A percentile compares a stretch with the other conserved stretches of the same genome.
Evolutionary conservation across 352 stramenopile species (phyloP).

Genomic region (Pythium sp.): DNA sequence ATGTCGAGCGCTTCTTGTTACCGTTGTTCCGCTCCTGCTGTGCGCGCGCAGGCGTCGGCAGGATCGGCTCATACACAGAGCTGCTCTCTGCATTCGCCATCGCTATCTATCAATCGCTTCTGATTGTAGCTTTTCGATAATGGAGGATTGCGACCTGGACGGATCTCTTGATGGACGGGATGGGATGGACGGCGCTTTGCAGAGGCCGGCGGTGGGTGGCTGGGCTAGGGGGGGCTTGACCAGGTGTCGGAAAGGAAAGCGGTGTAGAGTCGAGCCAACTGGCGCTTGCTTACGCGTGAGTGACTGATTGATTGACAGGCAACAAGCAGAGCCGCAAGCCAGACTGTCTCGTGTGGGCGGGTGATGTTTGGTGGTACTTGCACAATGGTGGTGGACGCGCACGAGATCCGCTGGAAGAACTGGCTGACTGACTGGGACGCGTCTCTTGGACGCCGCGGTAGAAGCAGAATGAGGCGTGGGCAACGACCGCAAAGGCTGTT

Average conservation of each 20-base stretch:
- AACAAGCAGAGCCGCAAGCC: neutral
- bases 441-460: neutral
- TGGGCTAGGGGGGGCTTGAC: neutral
- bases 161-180: neutral
- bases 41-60: conserved; percentile 4
- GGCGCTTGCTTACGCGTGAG: neutral
- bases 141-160: neutral
- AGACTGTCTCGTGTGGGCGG: conserved; percentile 3
- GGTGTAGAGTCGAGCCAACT: conserved; percentile 8
- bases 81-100: conserved; percentile 3
- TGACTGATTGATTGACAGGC: neutral
- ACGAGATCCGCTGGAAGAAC: neutral
- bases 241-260: conserved; percentile 11
- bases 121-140: neutral
- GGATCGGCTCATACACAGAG: conserved; percentile 14
- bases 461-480: neutral
- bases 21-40: neutral
- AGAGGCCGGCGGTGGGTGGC: neutral
- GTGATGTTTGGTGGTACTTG: neutral
- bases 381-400: neutral
- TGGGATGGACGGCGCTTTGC: neutral
- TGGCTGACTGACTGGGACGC: neutral
- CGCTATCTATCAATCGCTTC: neutral
- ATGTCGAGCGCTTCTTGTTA: neutral
- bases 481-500: neutral